These are phyloP conservation scores for Candida alai DNA, from an alignment of 805 yeast species.

Conservation along the genomic window DNA sequence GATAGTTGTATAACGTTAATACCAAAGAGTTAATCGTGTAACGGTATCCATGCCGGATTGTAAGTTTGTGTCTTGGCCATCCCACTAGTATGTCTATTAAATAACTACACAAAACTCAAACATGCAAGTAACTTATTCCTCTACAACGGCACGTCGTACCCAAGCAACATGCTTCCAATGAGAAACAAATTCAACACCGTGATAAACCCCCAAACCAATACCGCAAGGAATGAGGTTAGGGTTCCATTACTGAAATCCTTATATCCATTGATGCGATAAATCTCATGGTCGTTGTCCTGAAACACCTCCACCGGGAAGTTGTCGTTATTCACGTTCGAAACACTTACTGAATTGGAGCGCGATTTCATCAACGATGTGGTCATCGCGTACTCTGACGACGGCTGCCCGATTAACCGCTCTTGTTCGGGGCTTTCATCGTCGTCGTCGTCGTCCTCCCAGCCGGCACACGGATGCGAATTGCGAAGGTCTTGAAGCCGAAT, in stretches of 20 bases:
- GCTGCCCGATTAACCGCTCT: conserved; percentile 13
- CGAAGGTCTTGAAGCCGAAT: conserved; percentile 37
- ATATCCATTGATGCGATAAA: conserved; percentile 28
- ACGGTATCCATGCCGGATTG: too few species aligned
- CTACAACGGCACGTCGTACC: conserved; percentile 26
- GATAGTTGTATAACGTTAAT: too few species aligned
- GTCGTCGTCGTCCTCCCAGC: conserved; percentile 36
- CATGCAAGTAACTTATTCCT: not conserved
- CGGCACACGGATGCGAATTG: conserved; percentile 41
- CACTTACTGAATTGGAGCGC: not conserved
- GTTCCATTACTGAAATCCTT: conserved; percentile 72
- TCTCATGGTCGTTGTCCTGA: conserved; percentile 10
- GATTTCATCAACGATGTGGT: not conserved
- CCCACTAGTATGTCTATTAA: not conserved
- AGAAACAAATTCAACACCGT: conserved; percentile 70
- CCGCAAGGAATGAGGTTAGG: conserved; percentile 49
- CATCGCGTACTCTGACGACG: conserved; percentile 4
- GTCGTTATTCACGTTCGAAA: not conserved
- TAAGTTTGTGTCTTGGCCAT: not conserved
- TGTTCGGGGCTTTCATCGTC: conserved; percentile 14
- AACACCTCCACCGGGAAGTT: conserved; percentile 7
- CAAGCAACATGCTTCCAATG: conserved; percentile 36
- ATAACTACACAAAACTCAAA: not conserved
- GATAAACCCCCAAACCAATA: conserved; percentile 66
- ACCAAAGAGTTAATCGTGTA: not conserved